phyloP scores from a whole-genome alignment of 2,329 filamentous ascomycete species.

The Stagonosporopsis chrysanthemi region DNA sequence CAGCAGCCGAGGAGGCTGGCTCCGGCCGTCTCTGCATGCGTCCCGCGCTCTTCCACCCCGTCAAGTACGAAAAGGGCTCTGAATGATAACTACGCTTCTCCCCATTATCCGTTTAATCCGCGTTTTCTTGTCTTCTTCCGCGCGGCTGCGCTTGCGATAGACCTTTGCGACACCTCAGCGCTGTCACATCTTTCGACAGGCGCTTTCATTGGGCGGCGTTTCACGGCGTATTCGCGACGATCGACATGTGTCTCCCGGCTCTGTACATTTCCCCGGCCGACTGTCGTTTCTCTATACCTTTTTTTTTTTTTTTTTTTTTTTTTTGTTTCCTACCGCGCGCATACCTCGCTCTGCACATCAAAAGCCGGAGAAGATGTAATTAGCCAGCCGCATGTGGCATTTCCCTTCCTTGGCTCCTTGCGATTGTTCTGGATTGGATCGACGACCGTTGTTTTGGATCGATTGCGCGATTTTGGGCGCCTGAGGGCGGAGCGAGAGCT shows the following conservation, averaged over 20 bases:
- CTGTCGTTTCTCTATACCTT: slow-evolving; percentile 24
- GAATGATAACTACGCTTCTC: slow-evolving; percentile 34
- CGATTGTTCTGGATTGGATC: slow-evolving; percentile 12
- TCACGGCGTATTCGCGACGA: slow-evolving; percentile 32
- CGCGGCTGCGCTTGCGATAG: slow-evolving; percentile 34
- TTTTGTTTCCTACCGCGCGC: slow-evolving; percentile 19
- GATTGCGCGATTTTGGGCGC: slow-evolving; percentile 2
- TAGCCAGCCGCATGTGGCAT: slow-evolving; percentile 27
- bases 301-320: slow-evolving; percentile 16
- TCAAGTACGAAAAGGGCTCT: slow-evolving; percentile 56
- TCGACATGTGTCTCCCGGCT: slow-evolving; percentile 15
- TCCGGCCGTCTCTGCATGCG: slow-evolving; percentile 58
- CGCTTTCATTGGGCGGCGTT: slow-evolving; percentile 47
- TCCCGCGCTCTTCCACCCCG: slow-evolving; percentile 56
- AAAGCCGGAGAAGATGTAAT: slow-evolving; percentile 40
- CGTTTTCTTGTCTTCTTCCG: slow-evolving; percentile 26
- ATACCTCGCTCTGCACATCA: slow-evolving; percentile 31
- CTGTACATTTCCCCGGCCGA: slow-evolving; percentile 22
- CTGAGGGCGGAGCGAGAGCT: slow-evolving; percentile 3
- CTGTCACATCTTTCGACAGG: slow-evolving; percentile 21
- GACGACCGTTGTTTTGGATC: slow-evolving; percentile 2
- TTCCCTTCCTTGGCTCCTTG: slow-evolving; percentile 9
- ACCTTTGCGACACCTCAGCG: slow-evolving; percentile 29
- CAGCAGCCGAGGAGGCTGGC: slow-evolving; percentile 53
- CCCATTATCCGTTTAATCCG: slow-evolving; percentile 37